Conservation (phyloP, 2,329 filamentous ascomycete species). For the Apiospora rasikravindrae region DNA sequence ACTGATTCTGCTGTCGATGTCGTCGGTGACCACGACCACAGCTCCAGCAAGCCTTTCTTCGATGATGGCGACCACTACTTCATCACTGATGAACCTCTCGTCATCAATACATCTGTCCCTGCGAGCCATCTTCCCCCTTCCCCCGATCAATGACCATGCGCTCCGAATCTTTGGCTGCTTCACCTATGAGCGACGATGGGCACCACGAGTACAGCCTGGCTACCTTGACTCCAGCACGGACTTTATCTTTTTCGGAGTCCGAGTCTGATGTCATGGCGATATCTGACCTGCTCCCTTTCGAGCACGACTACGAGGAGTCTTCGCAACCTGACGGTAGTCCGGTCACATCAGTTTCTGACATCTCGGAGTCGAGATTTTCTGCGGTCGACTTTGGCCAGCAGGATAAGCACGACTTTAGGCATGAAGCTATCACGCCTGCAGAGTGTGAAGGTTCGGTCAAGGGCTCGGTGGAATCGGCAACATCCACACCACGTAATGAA, state of each 20-base stretch:
- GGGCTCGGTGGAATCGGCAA: conserved; percentile 48
- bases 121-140: conserved; percentile 47
- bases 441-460: conserved; percentile 38
- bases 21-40: conserved; percentile 43
- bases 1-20: conserved; percentile 44
- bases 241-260: conserved; percentile 58
- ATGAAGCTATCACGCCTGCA: conserved; percentile 28
- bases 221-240: conserved; percentile 49
- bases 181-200: conserved; percentile 40
- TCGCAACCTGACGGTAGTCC: conserved; percentile 53
- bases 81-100: conserved; percentile 53
- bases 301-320: conserved; percentile 46
- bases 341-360: conserved; percentile 52
- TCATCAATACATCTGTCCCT: conserved; percentile 37
- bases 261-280: conserved; percentile 49
- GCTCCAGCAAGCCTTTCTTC: conserved; percentile 47
- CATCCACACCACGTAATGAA: conserved; percentile 50
- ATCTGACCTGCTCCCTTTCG: conserved; percentile 41
- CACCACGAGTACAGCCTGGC: conserved; percentile 40
- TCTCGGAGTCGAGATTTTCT: conserved; percentile 46
- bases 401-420: not conserved
- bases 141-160: conserved; percentile 55
- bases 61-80: conserved; percentile 48
- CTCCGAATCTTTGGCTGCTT: conserved; percentile 48
- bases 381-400: conserved; percentile 26